phyloP scores from a whole-genome alignment of 2,329 filamentous ascomycete species.

The Nemania serpens region DNA sequence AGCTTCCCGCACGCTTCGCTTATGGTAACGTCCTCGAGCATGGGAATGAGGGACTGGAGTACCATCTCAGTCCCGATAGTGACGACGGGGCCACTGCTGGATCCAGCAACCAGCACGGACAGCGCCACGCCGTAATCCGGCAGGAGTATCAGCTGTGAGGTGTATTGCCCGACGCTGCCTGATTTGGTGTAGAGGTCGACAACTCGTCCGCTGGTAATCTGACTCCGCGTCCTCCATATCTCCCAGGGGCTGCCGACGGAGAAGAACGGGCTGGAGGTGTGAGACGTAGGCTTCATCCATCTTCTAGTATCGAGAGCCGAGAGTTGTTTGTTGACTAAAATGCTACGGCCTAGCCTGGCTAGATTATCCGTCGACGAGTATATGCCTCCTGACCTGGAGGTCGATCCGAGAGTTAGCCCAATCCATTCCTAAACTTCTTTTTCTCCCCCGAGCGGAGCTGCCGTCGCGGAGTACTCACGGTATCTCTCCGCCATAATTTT shows the following conservation, averaged over 20 bases:
- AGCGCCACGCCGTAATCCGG: constrained; percentile 6
- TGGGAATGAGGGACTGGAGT: constrained; percentile 19
- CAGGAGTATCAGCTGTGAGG: constrained; percentile 14
- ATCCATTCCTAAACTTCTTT: background rate
- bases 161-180: constrained; percentile 15
- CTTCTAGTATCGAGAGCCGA: constrained; percentile 10
- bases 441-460: too few species aligned
- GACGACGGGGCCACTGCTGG: constrained; percentile 3
- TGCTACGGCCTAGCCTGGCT: constrained; percentile 5
- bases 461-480: constrained; percentile 7
- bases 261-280: constrained; percentile 8
- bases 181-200: constrained; percentile 19
- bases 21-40: constrained; percentile 9
- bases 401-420: constrained; percentile 4
- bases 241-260: constrained; percentile 20
- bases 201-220: constrained; percentile 8
- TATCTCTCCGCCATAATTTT: constrained; percentile 11
- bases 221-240: constrained; percentile 18
- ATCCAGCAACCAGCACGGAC: constrained; percentile 15
- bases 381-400: constrained; percentile 8
- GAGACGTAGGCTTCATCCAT: constrained; percentile 17
- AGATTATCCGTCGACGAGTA: constrained; percentile 16
- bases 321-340: constrained; percentile 19
- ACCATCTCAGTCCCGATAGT: constrained; percentile 16
- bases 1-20: background rate